Evolutionary conservation across 1,284 basidiomycete species (phyloP).

Genomic region (Papiliotrema flavescens): DNA sequence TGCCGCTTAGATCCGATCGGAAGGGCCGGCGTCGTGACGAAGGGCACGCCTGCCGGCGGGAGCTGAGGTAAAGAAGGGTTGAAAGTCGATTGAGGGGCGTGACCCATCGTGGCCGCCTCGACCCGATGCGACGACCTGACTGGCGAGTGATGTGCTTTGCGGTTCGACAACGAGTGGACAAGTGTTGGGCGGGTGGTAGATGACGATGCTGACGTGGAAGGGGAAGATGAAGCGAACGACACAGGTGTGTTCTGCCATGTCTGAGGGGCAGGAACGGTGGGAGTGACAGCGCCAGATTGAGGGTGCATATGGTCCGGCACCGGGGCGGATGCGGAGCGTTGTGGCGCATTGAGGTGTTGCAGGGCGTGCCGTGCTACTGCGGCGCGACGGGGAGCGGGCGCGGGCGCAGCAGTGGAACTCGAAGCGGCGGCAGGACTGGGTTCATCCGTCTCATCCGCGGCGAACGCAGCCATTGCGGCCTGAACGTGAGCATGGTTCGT

Average conservation of each 20-base stretch:
- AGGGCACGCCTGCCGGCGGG: not conserved
- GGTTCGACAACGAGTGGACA: not conserved
- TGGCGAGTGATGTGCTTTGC: slow-evolving; percentile 2
- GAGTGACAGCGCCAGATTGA: not conserved
- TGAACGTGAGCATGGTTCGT: slow-evolving; percentile 4
- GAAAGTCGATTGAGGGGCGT: slow-evolving; percentile 1
- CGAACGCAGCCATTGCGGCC: slow-evolving; percentile 42
- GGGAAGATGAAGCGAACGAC: slow-evolving; percentile 1
- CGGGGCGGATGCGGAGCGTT: slow-evolving; percentile 2
- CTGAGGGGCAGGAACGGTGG: not conserved
- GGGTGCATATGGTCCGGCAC: not conserved
- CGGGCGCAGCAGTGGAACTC: not conserved
- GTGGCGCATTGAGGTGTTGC: not conserved
- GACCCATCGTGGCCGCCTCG: not conserved
- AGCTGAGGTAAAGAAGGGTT: slow-evolving; percentile 3
- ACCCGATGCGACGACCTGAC: slow-evolving; percentile 1
- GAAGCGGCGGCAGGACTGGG: slow-evolving; percentile 3
- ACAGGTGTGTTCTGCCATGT: slow-evolving; percentile 1
- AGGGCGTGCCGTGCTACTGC: not conserved
- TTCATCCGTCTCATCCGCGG: slow-evolving; percentile 37
- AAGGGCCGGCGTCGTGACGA: not conserved
- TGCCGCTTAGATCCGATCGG: slow-evolving; percentile 4
- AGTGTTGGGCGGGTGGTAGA: not conserved
- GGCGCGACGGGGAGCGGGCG: slow-evolving; percentile 5
- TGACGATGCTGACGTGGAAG: slow-evolving; percentile 1